These are phyloP conservation scores for Leccinum ponderosum DNA, from an alignment of 1,284 basidiomycete genomes.

Conservation along the genomic window DNA sequence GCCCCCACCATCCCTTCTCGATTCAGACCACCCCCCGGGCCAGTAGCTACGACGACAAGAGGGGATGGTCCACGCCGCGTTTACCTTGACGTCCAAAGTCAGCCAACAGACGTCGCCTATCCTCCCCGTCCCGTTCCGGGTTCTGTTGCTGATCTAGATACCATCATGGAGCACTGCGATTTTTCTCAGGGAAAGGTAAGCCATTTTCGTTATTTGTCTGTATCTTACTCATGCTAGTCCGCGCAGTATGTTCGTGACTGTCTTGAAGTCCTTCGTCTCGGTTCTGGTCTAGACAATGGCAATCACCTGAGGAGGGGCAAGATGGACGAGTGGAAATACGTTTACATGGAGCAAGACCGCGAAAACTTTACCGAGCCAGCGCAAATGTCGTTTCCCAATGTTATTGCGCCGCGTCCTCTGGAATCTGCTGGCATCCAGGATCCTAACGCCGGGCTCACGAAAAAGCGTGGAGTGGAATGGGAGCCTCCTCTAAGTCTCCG, in stretches of 20 bases:
- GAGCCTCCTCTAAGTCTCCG: slow-evolving; percentile 40
- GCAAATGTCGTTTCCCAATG: slow-evolving; percentile 28
- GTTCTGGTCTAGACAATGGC: slow-evolving; percentile 64
- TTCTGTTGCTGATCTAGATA: slow-evolving; percentile 83
- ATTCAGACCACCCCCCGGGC: slow-evolving; percentile 44
- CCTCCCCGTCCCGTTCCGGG: slow-evolving; percentile 83
- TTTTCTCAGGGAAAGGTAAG: slow-evolving; percentile 78
- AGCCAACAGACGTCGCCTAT: slow-evolving; percentile 62
- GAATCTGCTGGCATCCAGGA: slow-evolving; percentile 34
- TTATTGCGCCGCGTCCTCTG: slow-evolving; percentile 28
- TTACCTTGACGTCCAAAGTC: slow-evolving; percentile 70
- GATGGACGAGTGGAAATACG: slow-evolving; percentile 63
- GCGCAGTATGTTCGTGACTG: slow-evolving; percentile 77
- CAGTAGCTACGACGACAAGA: slow-evolving; percentile 47
- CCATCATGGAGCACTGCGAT: slow-evolving; percentile 88
- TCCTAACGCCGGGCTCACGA: slow-evolving; percentile 41
- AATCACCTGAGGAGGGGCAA: slow-evolving; percentile 58
- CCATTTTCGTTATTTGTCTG: slow-evolving; percentile 1
- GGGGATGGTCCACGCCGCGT: slow-evolving; percentile 76
- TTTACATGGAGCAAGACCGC: slow-evolving; percentile 57
- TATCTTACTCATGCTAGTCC: slow-evolving; percentile 12
- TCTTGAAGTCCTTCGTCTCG: slow-evolving; percentile 69
- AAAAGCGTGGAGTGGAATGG: slow-evolving; percentile 48
- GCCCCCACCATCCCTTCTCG: slow-evolving; percentile 44
- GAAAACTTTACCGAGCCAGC: slow-evolving; percentile 39